Conservation (phyloP, 352 stramenopile species). For the Phytopythium aichiense region DNA sequence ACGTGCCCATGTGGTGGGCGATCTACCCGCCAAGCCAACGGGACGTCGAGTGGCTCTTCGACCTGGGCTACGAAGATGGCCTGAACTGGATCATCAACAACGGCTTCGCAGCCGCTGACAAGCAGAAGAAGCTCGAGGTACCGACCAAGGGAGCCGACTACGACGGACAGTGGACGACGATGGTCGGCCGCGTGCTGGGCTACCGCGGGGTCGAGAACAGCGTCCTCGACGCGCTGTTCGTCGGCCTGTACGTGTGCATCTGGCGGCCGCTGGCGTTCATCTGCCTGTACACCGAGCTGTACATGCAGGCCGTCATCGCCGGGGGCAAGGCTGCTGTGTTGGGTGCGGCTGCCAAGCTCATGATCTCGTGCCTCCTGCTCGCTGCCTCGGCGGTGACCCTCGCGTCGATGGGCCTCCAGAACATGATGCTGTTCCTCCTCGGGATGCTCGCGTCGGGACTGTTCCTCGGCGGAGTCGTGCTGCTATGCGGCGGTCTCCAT, state of each 20-base stretch:
- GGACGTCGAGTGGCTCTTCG: constrained; percentile 82
- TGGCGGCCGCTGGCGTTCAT: constrained; percentile 79
- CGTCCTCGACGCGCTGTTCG: constrained; percentile 69
- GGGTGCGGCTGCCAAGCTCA: constrained; percentile 60
- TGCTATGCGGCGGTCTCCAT: constrained; percentile 58
- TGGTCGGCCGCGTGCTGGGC: constrained; percentile 68
- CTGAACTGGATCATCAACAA: constrained; percentile 61
- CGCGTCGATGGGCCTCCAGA: constrained; percentile 47
- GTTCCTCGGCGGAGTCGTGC: constrained; percentile 53
- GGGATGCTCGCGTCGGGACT: constrained; percentile 38
- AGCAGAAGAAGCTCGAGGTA: constrained; percentile 33
- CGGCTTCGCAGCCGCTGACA: constrained; percentile 16
- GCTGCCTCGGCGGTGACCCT: constrained; percentile 35
- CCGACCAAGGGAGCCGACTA: constrained; percentile 53
- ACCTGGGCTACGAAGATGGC: constrained; percentile 79
- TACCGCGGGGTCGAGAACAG: constrained; percentile 67
- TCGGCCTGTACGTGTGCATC: constrained; percentile 67
- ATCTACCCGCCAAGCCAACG: constrained; percentile 58
- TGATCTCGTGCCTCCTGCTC: constrained; percentile 59
- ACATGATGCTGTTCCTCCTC: constrained; percentile 58
- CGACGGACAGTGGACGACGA: constrained; percentile 60
- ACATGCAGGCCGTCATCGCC: constrained; percentile 59
- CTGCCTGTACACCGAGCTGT: constrained; percentile 80
- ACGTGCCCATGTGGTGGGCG: constrained; percentile 87
- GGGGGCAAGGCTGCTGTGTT: constrained; percentile 71